Evolutionary conservation across 73 alveolate species (phyloP).

Genomic region (Paramecium sonneborni): DNA sequence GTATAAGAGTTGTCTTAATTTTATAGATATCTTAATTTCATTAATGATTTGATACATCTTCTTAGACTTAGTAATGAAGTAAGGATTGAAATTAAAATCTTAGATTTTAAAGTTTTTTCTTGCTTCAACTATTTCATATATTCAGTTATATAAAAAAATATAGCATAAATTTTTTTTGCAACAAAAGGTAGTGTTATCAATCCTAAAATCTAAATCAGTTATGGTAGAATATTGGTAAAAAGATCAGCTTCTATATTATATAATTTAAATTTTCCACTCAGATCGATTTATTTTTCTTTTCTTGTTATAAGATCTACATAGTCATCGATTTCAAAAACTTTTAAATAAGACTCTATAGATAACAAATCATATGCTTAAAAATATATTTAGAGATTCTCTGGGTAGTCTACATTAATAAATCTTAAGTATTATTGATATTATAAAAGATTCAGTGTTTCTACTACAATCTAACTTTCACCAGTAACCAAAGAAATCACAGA

Average conservation of each 20-base stretch:
- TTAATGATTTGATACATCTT: not conserved
- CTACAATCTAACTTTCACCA: not conserved
- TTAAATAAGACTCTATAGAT: not conserved
- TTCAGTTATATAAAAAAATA: not conserved
- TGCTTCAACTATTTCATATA: not conserved
- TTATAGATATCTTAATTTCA: not conserved
- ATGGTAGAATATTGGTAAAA: not conserved
- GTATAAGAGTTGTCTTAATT: not conserved
- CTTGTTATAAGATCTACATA: not conserved
- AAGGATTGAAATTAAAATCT: not conserved
- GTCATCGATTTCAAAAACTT: not conserved
- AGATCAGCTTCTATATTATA: not conserved
- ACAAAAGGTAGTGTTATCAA: not conserved
- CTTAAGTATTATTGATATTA: not conserved
- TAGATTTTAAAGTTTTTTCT: not conserved
- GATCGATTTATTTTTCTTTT: not conserved
- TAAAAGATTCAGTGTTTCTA: not conserved
- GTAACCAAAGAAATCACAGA: not conserved
- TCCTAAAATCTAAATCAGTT: not conserved
- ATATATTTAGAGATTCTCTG: not conserved
- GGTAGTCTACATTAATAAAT: not conserved
- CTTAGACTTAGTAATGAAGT: not conserved
- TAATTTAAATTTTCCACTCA: not conserved
- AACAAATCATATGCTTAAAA: not conserved
- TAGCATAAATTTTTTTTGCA: not conserved